Conservation (phyloP, 148 eudicot genomes). For the Chenopodium quinoa region DNA sequence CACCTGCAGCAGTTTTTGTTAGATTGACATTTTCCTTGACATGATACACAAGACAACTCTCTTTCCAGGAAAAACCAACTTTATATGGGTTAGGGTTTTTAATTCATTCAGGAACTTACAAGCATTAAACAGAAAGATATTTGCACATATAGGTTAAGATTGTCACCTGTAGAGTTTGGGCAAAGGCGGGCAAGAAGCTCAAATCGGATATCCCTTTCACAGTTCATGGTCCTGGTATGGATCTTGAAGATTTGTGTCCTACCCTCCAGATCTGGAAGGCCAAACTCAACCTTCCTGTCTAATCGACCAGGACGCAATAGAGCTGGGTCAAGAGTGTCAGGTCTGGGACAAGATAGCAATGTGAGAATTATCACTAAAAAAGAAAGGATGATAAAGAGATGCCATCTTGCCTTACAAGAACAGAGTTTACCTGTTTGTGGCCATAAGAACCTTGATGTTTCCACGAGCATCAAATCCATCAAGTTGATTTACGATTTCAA, state of each 20-base stretch:
- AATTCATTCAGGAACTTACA: not conserved
- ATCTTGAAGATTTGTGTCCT: slow-evolving; percentile 90
- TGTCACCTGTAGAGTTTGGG: slow-evolving; percentile 85
- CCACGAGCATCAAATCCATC: slow-evolving; percentile 98
- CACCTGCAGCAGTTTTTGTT: slow-evolving; percentile 46
- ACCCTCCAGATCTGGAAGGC: slow-evolving; percentile 86
- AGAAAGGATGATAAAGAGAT: not conserved
- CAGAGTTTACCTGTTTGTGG: slow-evolving; percentile 67
- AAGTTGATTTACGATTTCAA: slow-evolving; percentile 96
- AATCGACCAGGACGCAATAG: slow-evolving; percentile 85
- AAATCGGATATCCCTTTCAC: slow-evolving; percentile 87
- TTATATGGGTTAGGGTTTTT: not conserved
- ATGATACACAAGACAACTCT: not conserved
- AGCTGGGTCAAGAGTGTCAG: slow-evolving; percentile 91
- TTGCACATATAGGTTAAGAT: not conserved
- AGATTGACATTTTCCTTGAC: not conserved
- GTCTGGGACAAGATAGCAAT: slow-evolving; percentile 37
- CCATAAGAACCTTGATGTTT: slow-evolving; percentile 95
- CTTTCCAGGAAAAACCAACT: not conserved
- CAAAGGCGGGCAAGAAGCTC: slow-evolving; percentile 96
- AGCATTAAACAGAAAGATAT: not conserved
- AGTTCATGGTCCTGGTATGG: slow-evolving; percentile 92
- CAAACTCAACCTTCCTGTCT: slow-evolving; percentile 91
- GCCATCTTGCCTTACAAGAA: not conserved
- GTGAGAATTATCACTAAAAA: not conserved